Evolutionary conservation across 768 basidiomycete genomes (phyloP).

Genomic region (Macrolepiota albuminosa): DNA sequence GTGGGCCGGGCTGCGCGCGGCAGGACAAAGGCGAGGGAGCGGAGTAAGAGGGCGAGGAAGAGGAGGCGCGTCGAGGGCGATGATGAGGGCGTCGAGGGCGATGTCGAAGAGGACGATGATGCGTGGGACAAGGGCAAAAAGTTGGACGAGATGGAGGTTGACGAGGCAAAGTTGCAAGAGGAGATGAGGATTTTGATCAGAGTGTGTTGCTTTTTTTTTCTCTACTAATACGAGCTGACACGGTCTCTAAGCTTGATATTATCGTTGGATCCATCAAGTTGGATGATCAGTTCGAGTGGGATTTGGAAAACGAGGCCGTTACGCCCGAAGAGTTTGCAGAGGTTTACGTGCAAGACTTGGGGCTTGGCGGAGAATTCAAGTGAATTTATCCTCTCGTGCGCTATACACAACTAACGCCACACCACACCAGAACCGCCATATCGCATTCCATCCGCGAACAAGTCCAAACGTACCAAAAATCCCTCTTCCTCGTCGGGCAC

Average conservation of each 20-base stretch:
- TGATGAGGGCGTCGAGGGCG: slow-evolving; percentile 31
- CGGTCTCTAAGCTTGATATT: slow-evolving; percentile 79
- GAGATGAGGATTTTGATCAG: slow-evolving; percentile 92
- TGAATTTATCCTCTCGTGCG: slow-evolving; percentile 31
- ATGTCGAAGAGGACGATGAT: slow-evolving; percentile 21
- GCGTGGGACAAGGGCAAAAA: slow-evolving; percentile 28
- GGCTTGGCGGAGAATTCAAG: slow-evolving; percentile 90
- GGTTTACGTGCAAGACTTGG: slow-evolving; percentile 80
- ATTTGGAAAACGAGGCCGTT: slow-evolving; percentile 72
- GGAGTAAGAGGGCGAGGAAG: slow-evolving; percentile 6
- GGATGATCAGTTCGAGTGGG: slow-evolving; percentile 98
- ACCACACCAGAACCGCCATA: slow-evolving; percentile 77
- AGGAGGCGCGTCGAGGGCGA: slow-evolving; percentile 23
- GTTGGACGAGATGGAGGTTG: slow-evolving; percentile 60
- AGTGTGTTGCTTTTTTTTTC: slow-evolving; percentile 40
- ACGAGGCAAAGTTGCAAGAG: slow-evolving; percentile 64
- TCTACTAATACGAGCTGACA: background rate
- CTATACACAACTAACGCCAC: background rate
- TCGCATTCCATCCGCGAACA: slow-evolving; percentile 96
- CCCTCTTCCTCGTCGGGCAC: slow-evolving; percentile 86
- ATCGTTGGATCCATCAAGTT: slow-evolving; percentile 90
- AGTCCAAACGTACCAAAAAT: slow-evolving; percentile 87
- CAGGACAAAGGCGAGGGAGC: background rate
- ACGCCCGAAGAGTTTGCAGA: slow-evolving; percentile 93
- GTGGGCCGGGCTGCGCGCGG: background rate